phyloP scores from a whole-genome alignment of 2,329 filamentous ascomycete genomes.

The Fusarium acutatum region DNA sequence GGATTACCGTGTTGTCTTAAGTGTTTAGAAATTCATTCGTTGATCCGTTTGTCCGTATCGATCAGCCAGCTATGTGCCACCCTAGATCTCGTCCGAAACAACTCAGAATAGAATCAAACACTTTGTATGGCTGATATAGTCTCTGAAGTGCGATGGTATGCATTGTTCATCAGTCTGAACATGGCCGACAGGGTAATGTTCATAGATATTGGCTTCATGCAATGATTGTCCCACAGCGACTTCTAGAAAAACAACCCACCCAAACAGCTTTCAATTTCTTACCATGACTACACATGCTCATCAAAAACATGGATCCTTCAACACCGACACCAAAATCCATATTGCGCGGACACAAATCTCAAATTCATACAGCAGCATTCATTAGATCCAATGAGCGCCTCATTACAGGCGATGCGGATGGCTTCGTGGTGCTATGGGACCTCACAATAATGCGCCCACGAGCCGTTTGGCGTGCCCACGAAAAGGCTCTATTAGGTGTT shows the following conservation, averaged over 20 bases:
- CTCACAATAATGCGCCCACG: slow-evolving; percentile 80
- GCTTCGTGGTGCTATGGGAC: slow-evolving; percentile 89
- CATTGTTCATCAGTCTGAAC: neutral
- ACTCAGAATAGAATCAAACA: neutral
- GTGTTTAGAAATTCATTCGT: neutral
- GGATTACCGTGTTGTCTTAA: neutral
- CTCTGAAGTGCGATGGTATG: neutral
- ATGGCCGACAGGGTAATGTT: neutral
- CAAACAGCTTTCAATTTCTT: neutral
- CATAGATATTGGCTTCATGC: neutral
- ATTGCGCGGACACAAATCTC: slow-evolving; percentile 83
- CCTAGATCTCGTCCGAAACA: neutral
- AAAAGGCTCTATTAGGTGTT: slow-evolving; percentile 78
- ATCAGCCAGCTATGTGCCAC: neutral
- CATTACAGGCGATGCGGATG: slow-evolving; percentile 87
- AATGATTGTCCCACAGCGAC: slow-evolving; percentile 10
- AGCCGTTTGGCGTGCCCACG: slow-evolving; percentile 88
- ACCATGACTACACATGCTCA: slow-evolving; percentile 2
- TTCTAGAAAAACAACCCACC: neutral
- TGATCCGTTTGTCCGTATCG: neutral
- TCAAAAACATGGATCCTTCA: slow-evolving; percentile 41
- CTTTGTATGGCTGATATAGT: neutral
- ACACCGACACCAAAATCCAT: slow-evolving; percentile 63
- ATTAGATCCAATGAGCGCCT: slow-evolving; percentile 78
- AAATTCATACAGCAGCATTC: slow-evolving; percentile 81